Base-by-base conservation (phyloP, 257 asterid genomes). In the Nyctanthes arbortristis region DNA sequence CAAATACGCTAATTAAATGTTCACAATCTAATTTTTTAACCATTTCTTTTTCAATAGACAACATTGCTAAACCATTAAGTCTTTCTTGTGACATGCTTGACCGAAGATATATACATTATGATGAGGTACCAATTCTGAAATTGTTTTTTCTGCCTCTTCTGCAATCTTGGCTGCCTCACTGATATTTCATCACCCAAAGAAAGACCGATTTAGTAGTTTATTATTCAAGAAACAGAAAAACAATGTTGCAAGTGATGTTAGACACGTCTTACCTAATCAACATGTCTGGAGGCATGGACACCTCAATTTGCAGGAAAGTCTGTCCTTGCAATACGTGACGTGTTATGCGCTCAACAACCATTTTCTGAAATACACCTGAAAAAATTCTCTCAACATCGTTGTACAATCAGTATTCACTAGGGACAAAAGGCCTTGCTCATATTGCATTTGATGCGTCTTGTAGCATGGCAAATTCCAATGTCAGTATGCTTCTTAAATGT, bases 281-380 rank as follows among this genome's bases (percentile, higher is more conserved):
- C 16, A 78, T 81, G 76, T 88, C 83, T 0, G 80, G 80, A 11
- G 96, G 89, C 99, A 94, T 91, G 35, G 96, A 79, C 70, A 91
- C 93, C 78, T 94, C 96, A 45, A 94, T 84, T 80, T 87, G 92
- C 49, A 94, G 97, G 66, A 84, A 78, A 54, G 84, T 78, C 72
- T 89, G 82, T 22, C 99, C 96, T 77, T 89, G 96, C 84, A 89
- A 77, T 20, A 91, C 65, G 79, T 94, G 99, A 35, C 84, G 99
- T 8, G 95, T 89, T 47, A 91, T 86, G 36, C 81, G 84, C 79
- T 86, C 80, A 62, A 91, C 86, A 59, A 37, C 82, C 88, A 93
- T 76, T 83, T 85, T 81, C 99, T 93, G 95, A 45, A 78, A 77
- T 25, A 66, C 69, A 69, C 49, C 22, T 4, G 54, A 66, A 68